Percentiles rank a stretch among this genome's conserved stretches.
These are phyloP conservation scores for Wallacemonas collosoma DNA, from an alignment of 208 protist genomes.

Conservation along the genomic window DNA sequence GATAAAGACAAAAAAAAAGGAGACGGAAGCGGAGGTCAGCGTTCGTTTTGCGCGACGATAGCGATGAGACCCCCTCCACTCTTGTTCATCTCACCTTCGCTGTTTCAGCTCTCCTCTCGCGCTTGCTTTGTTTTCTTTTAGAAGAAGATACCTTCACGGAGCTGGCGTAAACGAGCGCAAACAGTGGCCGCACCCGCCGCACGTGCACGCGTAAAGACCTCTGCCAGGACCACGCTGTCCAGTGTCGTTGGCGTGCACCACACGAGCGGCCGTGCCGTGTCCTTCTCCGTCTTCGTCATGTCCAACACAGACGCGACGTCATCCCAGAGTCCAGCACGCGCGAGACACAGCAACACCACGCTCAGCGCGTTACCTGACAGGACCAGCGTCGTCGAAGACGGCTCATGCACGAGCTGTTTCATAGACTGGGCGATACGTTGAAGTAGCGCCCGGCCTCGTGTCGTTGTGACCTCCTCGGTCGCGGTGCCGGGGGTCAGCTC, in stretches of 20 bases:
- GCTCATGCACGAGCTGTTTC: neutral
- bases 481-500: neutral
- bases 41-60: too few relatives aligned
- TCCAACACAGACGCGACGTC: slow-evolving; percentile 22
- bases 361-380: slow-evolving; percentile 38
- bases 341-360: slow-evolving; percentile 30
- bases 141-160: slow-evolving; percentile 75
- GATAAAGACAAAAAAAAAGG: too few relatives aligned
- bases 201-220: slow-evolving; percentile 53
- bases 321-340: slow-evolving; percentile 29
- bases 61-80: too few relatives aligned
- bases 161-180: slow-evolving; percentile 50
- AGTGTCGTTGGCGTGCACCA: slow-evolving; percentile 27
- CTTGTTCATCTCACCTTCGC: neutral
- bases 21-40: too few relatives aligned
- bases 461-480: neutral
- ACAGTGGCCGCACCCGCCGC: slow-evolving; percentile 61
- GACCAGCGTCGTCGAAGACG: neutral
- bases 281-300: neutral
- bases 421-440: neutral
- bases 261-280: neutral
- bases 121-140: slow-evolving; percentile 16
- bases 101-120: neutral
- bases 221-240: slow-evolving; percentile 56
- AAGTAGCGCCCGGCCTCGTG: neutral